Evolutionary conservation across 345 rosid species (phyloP), one percentile per base, ranked within the genome.

Genomic region (Lumnitzera racemosa): DNA sequence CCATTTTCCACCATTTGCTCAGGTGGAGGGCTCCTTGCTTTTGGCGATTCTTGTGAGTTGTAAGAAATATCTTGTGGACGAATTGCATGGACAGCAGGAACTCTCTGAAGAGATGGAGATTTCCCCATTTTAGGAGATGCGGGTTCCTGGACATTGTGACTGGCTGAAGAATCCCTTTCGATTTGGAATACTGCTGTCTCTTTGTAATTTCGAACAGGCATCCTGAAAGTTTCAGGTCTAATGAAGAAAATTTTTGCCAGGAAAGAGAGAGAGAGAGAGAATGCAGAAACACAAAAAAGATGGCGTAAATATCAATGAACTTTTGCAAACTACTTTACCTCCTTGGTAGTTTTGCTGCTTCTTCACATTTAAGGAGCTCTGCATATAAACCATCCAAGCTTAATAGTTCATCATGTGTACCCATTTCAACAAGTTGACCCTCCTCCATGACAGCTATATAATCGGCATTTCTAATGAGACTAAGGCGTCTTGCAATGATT

Each of bases 381-480:
- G 96, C 90, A 70, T 91, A 91, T 61, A 91, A 75, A 50, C 90
- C 90, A 73, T 81, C 87, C 68, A 79, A 74, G 71, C 66, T 75
- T 67, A 83, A 70, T 50, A 91, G 63, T 74, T 91, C 98, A 61
- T 91, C 96, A 68, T 91, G 98, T 47, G 98, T 91, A 52, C 98
- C 98, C 89, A 91, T 89, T 78, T 91, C 98, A 76, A 91, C 86
- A 51, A 91, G 98, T 74, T 79, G 96, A 12, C 98, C 98, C 71
- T 91, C 98, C 75, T 91, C 98, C 98, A 91, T 89, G 64, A 89
- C 96, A 43, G 98, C 92, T 60, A 91, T 91, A 67, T 91, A 91
- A 81, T 91, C 95, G 75, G 90, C 92, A 83, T 91, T 89, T 74
- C 78, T 87, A 59, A 91, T 89, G 58, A 91, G 89, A 76, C 96